Evolutionary conservation across 768 basidiomycete genomes (phyloP), one percentile per base, ranked within the genome.

Genomic region (Lactarius sanguifluus): DNA sequence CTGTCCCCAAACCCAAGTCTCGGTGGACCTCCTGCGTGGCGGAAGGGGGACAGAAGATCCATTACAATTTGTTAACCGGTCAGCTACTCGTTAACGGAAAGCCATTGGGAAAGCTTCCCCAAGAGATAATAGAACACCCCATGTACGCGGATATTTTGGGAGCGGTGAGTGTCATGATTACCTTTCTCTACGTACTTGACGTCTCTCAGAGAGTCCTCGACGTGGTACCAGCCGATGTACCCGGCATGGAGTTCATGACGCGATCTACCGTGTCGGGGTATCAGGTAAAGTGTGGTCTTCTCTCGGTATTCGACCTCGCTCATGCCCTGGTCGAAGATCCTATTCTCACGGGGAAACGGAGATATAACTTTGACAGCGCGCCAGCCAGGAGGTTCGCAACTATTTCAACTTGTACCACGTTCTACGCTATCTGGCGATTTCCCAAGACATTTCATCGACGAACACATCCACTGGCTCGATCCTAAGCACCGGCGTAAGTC

Each of bases 61-160:
- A 78, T 57, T 72, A 81, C 23, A 78, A 85, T 62, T 40, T 84
- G 1, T 66, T 83, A 3, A 69, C 75, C 20, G 82, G 82, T 15
- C 58, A 70, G 28, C 71, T 85, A 1, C 73, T 83, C 20, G 74
- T 85, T 12, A 71, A 79, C 13, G 82, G 82, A 8, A 76, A 76
- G 64, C 75, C 77, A 1, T 63, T 80, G 10, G 78, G 79, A 20
- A 76, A 74, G 28, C 75, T 84, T 16, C 80, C 82, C 0, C 34
- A 50, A 9, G 64, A 68, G 0, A 79, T 83, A 34, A 50, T 71
- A 2, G 57, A 30, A 0, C 76, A 82, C 68, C 36, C 74, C 1
- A 69, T 74, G 2, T 83, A 81, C 63, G 55, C 54, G 16, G 71
- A 75, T 8, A 64, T 82, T n/a, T 77, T 84, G 52, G 74, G 75